These are phyloP conservation scores for Larix sibirica DNA, from an alignment of 83 land plant species.

Conservation along the genomic window DNA sequence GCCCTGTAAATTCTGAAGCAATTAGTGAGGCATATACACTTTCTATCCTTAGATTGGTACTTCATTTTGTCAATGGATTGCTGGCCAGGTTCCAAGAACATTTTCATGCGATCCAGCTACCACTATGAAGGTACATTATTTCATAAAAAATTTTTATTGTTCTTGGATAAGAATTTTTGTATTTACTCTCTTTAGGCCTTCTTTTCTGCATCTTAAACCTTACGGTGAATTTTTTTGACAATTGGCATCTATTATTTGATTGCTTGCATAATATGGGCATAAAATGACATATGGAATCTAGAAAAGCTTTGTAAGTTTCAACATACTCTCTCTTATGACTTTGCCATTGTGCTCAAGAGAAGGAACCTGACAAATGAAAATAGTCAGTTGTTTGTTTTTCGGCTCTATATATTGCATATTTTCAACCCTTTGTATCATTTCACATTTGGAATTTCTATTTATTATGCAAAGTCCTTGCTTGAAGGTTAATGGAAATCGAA, in stretches of 20 bases:
- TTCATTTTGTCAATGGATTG: too few relatives aligned
- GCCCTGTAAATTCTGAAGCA: slow-evolving; percentile 21
- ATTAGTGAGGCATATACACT: too few relatives aligned
- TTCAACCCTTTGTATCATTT: too few relatives aligned
- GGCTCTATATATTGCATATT: too few relatives aligned
- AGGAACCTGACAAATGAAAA: too few relatives aligned
- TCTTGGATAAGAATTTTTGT: neutral
- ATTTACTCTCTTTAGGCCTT: neutral
- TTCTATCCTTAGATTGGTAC: too few relatives aligned
- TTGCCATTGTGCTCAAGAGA: too few relatives aligned
- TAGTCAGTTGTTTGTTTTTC: too few relatives aligned
- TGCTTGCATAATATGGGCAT: slow-evolving; percentile 62
- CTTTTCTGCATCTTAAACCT: neutral
- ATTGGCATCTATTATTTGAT: slow-evolving; percentile 58
- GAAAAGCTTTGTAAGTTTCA: slow-evolving; percentile 50
- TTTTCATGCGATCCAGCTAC: slow-evolving; percentile 80
- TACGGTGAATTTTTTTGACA: neutral
- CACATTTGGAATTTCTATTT: too few relatives aligned
- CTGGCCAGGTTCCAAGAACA: slow-evolving; percentile 34
- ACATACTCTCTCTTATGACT: too few relatives aligned
- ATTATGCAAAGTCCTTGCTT: too few relatives aligned
- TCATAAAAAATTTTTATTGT: neutral
- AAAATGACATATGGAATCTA: slow-evolving; percentile 71
- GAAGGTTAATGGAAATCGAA: too few relatives aligned
- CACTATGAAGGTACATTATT: slow-evolving; percentile 64